Evolutionary conservation across 805 yeast genomes (phyloP).

Genomic region (Candida adriatica): DNA sequence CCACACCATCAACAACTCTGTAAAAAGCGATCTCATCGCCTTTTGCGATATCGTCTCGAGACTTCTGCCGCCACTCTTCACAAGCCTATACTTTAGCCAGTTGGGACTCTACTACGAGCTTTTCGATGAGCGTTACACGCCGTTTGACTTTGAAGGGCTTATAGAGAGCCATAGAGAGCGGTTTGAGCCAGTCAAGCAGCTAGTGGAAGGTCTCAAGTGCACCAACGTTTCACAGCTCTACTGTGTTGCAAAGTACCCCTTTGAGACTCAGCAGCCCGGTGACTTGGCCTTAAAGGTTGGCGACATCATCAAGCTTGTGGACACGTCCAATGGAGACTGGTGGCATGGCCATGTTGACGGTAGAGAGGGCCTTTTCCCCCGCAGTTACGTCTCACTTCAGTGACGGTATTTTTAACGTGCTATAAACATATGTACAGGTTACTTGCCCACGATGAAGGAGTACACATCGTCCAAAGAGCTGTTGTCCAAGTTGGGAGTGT

Average conservation of each 20-base stretch:
- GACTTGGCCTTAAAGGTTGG: conserved; percentile 40
- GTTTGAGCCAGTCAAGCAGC: neutral
- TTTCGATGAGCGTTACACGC: too few species aligned
- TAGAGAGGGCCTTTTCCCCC: conserved; percentile 17
- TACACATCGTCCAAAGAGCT: conserved; percentile 6
- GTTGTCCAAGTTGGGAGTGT: conserved; percentile 20
- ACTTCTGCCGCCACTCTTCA: too few species aligned
- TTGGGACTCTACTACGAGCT: too few species aligned
- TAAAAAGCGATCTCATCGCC: conserved; percentile 42
- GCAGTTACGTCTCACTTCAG: conserved; percentile 18
- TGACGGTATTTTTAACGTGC: too few species aligned
- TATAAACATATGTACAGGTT: neutral
- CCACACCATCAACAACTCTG: conserved; percentile 28
- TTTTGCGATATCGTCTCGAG: conserved; percentile 32
- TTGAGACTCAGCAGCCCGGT: conserved; percentile 28
- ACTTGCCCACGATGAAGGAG: conserved; percentile 5
- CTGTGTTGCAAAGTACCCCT: conserved; percentile 37
- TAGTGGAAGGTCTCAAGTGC: conserved; percentile 1
- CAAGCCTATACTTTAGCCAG: too few species aligned
- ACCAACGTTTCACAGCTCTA: conserved; percentile 8
- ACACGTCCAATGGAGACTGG: conserved; percentile 17
- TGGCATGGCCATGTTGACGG: conserved; percentile 21
- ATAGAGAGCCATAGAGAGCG: conserved; percentile 1
- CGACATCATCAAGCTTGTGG: conserved; percentile 35
- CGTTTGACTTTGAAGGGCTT: too few species aligned